phyloP scores from a whole-genome alignment of 129 eudicot genomes.

The Pittosporum tobira region DNA sequence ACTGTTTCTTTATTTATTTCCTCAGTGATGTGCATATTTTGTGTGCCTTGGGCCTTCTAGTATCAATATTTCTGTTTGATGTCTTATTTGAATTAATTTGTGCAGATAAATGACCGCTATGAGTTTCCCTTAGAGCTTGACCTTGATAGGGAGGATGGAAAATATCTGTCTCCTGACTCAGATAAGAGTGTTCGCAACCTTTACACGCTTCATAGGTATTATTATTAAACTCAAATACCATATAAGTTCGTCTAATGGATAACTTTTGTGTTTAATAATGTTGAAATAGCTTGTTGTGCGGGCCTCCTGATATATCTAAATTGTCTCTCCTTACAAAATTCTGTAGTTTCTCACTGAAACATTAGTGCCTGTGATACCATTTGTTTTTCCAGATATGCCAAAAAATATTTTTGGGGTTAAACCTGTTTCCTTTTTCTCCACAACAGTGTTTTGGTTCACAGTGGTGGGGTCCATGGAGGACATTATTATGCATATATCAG shows the following conservation, averaged over 20 bases:
- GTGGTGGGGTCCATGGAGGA: conserved; percentile 98
- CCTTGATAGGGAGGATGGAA: conserved; percentile 83
- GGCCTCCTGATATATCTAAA: neutral
- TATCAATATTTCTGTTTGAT: neutral
- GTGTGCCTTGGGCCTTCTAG: neutral
- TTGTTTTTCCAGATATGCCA: conserved; percentile 2
- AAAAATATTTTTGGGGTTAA: conserved; percentile 1
- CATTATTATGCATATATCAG: conserved; percentile 91
- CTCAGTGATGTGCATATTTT: neutral
- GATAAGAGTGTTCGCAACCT: conserved; percentile 90
- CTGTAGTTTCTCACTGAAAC: neutral
- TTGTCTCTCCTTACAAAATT: no score
- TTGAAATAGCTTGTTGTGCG: no score
- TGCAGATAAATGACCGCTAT: conserved; percentile 92
- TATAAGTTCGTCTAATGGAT: no score
- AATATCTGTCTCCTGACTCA: conserved; percentile 84
- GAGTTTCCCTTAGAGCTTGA: conserved; percentile 94
- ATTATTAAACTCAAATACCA: neutral
- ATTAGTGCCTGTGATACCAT: neutral
- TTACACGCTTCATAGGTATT: conserved; percentile 85
- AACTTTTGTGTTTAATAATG: no score
- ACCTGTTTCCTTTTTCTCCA: conserved; percentile 9
- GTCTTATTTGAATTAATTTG: neutral
- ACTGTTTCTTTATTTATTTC: neutral
- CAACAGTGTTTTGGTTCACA: conserved; percentile 92